Percentiles rank a stretch among this genome's conserved stretches.
These are phyloP conservation scores for Monascus purpureus DNA, from an alignment of 495 filamentous ascomycete species.

Conservation along the genomic window DNA sequence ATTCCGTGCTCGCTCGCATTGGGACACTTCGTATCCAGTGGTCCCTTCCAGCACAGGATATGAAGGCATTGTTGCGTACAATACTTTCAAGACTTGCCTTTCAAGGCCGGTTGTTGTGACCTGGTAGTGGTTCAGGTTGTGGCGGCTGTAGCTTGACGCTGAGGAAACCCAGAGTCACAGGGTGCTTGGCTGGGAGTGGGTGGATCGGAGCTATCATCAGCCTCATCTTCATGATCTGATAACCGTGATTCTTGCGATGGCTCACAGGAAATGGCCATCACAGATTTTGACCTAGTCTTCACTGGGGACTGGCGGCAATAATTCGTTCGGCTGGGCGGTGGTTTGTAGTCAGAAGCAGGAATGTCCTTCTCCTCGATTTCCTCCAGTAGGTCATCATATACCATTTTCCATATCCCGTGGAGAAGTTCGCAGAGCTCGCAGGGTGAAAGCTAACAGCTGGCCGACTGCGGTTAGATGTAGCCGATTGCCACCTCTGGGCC, in stretches of 20 bases:
- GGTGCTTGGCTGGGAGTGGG: conserved; percentile 4
- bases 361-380: conserved; percentile 16
- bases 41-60: conserved; percentile 15
- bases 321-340: conserved; percentile 3
- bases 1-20: conserved; percentile 18
- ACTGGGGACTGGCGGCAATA: conserved; percentile 12
- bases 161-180: conserved; percentile 1
- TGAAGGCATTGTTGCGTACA: conserved; percentile 31
- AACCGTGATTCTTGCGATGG: conserved; percentile 2
- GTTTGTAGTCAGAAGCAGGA: conserved; percentile 7
- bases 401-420: conserved; percentile 19
- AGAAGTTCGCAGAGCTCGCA: conserved; percentile 5
- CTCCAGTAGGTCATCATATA: conserved; percentile 21
- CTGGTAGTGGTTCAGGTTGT: background rate
- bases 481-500: conserved; percentile 3
- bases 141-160: conserved; percentile 1
- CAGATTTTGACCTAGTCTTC: conserved; percentile 9
- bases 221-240: conserved; percentile 5
- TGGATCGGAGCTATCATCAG: conserved; percentile 4
- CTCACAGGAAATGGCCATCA: conserved; percentile 2
- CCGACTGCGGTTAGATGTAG: conserved; percentile 9
- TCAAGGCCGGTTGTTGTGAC: conserved; percentile 4
- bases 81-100: conserved; percentile 20
- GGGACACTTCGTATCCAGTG: conserved; percentile 24
- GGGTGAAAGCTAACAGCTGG: conserved; percentile 8